Evolutionary conservation across 2,329 filamentous ascomycete genomes (phyloP), one percentile per base, ranked within the genome.

Genomic region (Diaporthe humulicola): DNA sequence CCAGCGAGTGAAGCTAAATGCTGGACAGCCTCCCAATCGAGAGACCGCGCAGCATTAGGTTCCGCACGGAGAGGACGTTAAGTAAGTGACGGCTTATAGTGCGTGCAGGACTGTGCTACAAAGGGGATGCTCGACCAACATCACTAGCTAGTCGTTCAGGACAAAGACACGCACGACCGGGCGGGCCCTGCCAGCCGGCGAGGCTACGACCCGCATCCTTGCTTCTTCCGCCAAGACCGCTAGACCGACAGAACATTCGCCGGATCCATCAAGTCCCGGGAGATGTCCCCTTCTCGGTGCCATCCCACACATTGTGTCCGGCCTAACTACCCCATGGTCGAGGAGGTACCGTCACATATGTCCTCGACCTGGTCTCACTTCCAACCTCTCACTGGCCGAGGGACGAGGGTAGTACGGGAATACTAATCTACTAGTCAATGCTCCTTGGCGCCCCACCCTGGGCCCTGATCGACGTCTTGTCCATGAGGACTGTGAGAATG

Each of bases 401-500:
- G 28, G 64, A 69, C 33, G 17, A 69, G 9, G 28, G 48, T 69
- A 40, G 64, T n/a, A 69, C 64, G 33, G 48, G 22, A 54, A 48
- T 36, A 69, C 48, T 17, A 40, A 54, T 69, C 33, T 69, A 40
- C 64, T 69, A 38, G 64, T 54, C 64, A 69, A 69, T 69, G 48
- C 64, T 22, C 9, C 64, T 69, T 69, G 64, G 45, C 64, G 48
- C 64, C 48, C 64, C 64, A 54, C 48, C 33, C 14, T 15, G n/a
- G 64, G 64, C 33, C 64, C 64, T 69, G 64, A 69, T 69, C 64
- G 64, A 38, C 64, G 15, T 54, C 45, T 50, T 67, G 64, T 67
- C 30, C 6, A 7, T 38, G 30, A 52, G 64, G 45, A 52, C 45
- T 38, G n/a, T 52, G 28, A 52, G 38, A n/a, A 28, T 36, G 33